These are phyloP conservation scores for Skeletonema menzelii DNA, from an alignment of 108 stramenopile species.

Conservation along the genomic window DNA sequence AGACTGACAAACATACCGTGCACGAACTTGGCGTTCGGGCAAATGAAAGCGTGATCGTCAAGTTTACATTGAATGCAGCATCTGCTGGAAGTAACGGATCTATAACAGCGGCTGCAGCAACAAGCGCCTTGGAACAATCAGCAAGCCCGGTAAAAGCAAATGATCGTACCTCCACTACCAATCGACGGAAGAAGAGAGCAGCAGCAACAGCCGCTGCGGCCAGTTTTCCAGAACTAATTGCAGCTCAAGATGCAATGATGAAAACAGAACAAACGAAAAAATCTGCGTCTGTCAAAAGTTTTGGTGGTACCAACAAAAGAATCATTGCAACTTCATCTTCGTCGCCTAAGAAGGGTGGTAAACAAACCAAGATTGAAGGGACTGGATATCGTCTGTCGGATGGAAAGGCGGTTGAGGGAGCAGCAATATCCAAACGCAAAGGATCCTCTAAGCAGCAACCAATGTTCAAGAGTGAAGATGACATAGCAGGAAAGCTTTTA, in stretches of 20 bases:
- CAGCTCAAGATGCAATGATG: constrained; percentile 61
- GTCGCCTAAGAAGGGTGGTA: constrained; percentile 7
- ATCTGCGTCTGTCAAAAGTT: not conserved
- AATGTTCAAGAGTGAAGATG: constrained; percentile 48
- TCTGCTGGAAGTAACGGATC: not conserved
- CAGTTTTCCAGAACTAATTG: constrained; percentile 57
- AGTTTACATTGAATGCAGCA: constrained; percentile 11
- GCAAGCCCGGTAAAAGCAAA: not conserved
- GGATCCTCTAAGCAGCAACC: not conserved
- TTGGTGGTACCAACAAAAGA: constrained; percentile 9
- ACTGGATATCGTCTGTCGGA: constrained; percentile 45
- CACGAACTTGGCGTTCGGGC: constrained; percentile 49
- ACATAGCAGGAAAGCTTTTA: constrained; percentile 66
- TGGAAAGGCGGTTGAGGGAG: constrained; percentile 25
- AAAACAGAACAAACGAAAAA: constrained; percentile 32
- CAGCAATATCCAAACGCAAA: not conserved
- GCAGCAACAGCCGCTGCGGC: constrained; percentile 61
- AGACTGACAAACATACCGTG: constrained; percentile 12
- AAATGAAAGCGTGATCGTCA: constrained; percentile 54
- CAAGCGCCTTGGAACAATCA: not conserved
- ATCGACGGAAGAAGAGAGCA: constrained; percentile 49
- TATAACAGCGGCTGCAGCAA: constrained; percentile 1
- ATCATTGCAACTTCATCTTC: constrained; percentile 21
- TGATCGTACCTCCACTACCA: not conserved
- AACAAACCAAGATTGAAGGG: constrained; percentile 33